A percentile compares a stretch with the other conserved stretches of the same genome.
phyloP scores from a whole-genome alignment of 2,329 filamentous ascomycete species.

The Diaporthe eres region DNA sequence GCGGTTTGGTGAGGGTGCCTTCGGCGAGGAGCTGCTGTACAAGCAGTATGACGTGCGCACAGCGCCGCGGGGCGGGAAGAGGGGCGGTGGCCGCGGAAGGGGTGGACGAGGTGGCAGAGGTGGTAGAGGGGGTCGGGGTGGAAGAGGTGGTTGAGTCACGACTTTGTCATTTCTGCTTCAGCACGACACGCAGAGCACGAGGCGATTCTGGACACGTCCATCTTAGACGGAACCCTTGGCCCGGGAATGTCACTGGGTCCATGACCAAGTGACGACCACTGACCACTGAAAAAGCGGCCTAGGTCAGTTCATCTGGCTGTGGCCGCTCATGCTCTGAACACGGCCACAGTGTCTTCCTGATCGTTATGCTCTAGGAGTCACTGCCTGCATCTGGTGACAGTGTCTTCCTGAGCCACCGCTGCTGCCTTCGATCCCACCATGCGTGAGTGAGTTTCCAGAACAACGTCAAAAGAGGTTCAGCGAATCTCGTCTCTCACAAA shows the following conservation, averaged over 20 bases:
- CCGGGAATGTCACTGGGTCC: background rate
- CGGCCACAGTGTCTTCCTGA: background rate
- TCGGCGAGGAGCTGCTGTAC: conserved; percentile 81
- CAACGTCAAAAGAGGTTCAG: background rate
- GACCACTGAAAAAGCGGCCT: background rate
- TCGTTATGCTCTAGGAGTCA: background rate
- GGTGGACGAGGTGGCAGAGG: conserved; percentile 58
- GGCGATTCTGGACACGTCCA: background rate
- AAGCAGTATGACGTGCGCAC: conserved; percentile 64
- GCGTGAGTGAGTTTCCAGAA: conserved; percentile 30
- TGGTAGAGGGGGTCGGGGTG: conserved; percentile 55
- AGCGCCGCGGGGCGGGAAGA: conserved; percentile 55
- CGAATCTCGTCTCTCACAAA: background rate
- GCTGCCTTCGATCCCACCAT: background rate
- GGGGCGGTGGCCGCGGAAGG: conserved; percentile 53
- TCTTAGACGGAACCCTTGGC: background rate
- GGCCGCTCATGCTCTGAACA: background rate
- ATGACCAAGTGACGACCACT: background rate
- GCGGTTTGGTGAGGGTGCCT: conserved; percentile 83
- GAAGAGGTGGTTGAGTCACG: conserved; percentile 46
- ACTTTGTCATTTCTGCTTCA: no score
- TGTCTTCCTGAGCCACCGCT: background rate
- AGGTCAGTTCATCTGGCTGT: background rate
- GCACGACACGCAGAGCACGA: background rate
- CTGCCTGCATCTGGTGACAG: background rate